Evolutionary conservation across 768 basidiomycete genomes (phyloP).

Genomic region (Russula virescens): DNA sequence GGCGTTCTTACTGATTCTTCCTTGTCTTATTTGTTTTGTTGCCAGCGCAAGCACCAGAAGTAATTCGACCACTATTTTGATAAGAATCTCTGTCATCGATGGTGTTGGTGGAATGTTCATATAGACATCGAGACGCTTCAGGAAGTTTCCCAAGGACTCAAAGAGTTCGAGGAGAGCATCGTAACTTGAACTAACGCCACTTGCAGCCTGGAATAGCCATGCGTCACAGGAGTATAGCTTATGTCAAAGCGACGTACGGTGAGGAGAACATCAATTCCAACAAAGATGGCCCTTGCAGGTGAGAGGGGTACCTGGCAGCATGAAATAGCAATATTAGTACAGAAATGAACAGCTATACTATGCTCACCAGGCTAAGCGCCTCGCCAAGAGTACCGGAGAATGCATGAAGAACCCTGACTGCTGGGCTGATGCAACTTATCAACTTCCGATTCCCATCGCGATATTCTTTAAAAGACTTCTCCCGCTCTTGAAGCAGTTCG

Average conservation of each 20-base stretch:
- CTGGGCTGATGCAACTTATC: background rate
- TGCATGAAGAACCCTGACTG: background rate
- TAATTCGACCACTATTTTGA: too few species aligned
- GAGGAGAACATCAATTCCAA: background rate
- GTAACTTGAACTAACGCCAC: background rate
- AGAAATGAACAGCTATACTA: background rate
- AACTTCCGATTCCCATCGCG: background rate
- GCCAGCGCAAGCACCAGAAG: too few species aligned
- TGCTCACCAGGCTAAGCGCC: background rate
- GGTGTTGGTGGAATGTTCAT: too few species aligned
- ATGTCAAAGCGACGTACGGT: background rate
- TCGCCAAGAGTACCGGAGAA: background rate
- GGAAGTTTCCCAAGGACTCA: background rate
- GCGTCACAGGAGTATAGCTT: background rate
- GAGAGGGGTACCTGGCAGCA: background rate
- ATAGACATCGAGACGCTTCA: too few species aligned
- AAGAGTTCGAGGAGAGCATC: background rate
- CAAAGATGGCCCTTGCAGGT: background rate
- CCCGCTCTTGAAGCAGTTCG: background rate
- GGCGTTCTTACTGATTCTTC: too few species aligned
- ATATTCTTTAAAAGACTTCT: slow-evolving; percentile 1
- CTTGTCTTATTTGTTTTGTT: too few species aligned
- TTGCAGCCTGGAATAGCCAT: background rate
- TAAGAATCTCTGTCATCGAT: too few species aligned
- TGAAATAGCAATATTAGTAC: too few species aligned